Evolutionary conservation across 768 basidiomycete species (phyloP).

Genomic region (Termitomyces sp.): DNA sequence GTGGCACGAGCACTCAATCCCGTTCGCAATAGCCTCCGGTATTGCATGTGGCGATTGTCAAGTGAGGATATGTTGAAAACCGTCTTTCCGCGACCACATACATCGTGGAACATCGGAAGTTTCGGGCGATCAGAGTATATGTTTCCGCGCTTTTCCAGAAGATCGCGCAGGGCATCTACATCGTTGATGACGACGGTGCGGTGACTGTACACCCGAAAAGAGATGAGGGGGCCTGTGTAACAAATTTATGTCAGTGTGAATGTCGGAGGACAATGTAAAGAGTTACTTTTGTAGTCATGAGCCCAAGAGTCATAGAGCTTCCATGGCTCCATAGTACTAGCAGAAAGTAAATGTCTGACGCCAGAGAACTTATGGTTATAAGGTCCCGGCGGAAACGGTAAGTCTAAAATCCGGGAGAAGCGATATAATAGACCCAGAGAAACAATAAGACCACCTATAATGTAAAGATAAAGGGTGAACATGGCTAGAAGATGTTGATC

Average conservation of each 20-base stretch:
- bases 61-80: conserved; percentile 43
- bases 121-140: conserved; percentile 57
- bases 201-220: conserved; percentile 43
- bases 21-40: conserved; percentile 37
- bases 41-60: conserved; percentile 34
- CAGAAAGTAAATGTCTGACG: conserved; percentile 20
- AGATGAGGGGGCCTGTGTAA: conserved; percentile 41
- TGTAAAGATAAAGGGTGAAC: conserved; percentile 1
- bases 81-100: conserved; percentile 38
- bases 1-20: conserved; percentile 35
- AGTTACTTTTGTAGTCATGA: conserved; percentile 19
- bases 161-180: conserved; percentile 37
- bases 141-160: conserved; percentile 47
- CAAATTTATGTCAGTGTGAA: neutral
- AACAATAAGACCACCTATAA: conserved; percentile 6
- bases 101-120: conserved; percentile 39
- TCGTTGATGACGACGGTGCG: conserved; percentile 49
- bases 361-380: conserved; percentile 20
- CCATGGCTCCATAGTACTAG: conserved; percentile 22
- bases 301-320: conserved; percentile 26
- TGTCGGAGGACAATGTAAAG: neutral
- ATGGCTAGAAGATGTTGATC: neutral
- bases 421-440: neutral
- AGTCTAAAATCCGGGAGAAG: neutral
- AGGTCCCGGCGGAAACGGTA: conserved; percentile 28